Base-by-base conservation (phyloP, 1,284 basidiomycete species). In the Leccinum fallax region DNA sequence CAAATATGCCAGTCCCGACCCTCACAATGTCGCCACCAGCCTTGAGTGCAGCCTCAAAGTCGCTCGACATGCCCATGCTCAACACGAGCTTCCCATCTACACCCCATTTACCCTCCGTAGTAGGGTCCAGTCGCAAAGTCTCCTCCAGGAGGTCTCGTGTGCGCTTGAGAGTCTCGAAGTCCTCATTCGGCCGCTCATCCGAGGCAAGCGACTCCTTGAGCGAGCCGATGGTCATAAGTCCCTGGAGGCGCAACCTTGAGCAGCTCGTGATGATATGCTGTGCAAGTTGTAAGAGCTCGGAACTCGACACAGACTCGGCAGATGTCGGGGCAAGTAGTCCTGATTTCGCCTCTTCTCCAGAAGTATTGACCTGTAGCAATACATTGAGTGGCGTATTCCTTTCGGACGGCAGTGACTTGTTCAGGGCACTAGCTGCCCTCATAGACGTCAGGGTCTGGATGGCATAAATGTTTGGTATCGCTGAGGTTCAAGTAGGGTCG, bases 11-110 rank as follows among this genome's bases (percentile, higher is more conserved):
- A 7, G 93, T 95, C 0, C 97, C 97, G 3, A 99, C 95, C 46
- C 97, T 80, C 2, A 98, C 95, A 59, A 95, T 87, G 70, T 92
- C 88, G 71, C 93, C 93, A 0, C 95, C 97, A 16, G 89, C 86
- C 73, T 81, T 83, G 62, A 97, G 79, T 1, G 97, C 97, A 49
- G 89, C 86, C 71, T 90, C 93, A 74, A 97, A 97, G 70, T 99
- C 97, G 61, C 89, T 91, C 60, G 94, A 97, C 97, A 99, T 99
- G 21, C 97, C 97, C 96, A 98, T 98, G 71, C 94, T 97, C 72
- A 99, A 75, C 71, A 95, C 74, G 63, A 98, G 74, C 58, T 78
- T 79, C 5, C 87, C 84, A 5, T 81, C 79, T 54, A 80, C 77
- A 8, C 87, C 87, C 85, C 84, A 89, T 51, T 66, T 76, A 34